Conservation (phyloP, 495 filamentous ascomycete species). For the Parathielavia appendiculata region DNA sequence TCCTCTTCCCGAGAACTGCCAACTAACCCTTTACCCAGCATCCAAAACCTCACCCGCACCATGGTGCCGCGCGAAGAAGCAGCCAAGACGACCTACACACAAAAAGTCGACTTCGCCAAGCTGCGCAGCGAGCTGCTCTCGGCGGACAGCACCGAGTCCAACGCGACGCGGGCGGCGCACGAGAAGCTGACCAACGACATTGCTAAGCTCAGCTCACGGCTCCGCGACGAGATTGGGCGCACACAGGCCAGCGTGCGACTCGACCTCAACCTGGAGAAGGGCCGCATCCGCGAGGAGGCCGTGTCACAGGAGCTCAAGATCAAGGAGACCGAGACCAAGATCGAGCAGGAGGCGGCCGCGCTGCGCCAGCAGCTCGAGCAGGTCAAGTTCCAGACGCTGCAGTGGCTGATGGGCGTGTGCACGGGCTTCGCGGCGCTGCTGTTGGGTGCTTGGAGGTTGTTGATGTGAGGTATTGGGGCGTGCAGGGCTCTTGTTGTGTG, state of each 20-base stretch:
- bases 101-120: conserved; percentile 99
- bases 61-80: conserved; percentile 97
- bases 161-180: conserved; percentile 81
- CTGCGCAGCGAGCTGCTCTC: conserved; percentile 89
- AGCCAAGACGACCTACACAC: conserved; percentile 84
- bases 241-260: conserved; percentile 88
- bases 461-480: conserved; percentile 45
- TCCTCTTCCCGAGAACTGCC: neutral
- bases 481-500: neutral
- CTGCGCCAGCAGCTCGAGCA: conserved; percentile 87
- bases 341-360: conserved; percentile 95
- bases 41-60: conserved; percentile 94
- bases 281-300: conserved; percentile 91
- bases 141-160: conserved; percentile 82
- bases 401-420: conserved; percentile 98
- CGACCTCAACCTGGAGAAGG: conserved; percentile 95
- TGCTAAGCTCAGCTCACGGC: conserved; percentile 78
- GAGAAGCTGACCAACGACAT: conserved; percentile 92
- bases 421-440: conserved; percentile 86
- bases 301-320: conserved; percentile 97
- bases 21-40: conserved; percentile 43
- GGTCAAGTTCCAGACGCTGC: conserved; percentile 94
- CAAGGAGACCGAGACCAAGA: conserved; percentile 96
- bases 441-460: conserved; percentile 91
- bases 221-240: conserved; percentile 89